Base-by-base conservation (phyloP, 345 rosid genomes). In the Hibiscus mutabilis region DNA sequence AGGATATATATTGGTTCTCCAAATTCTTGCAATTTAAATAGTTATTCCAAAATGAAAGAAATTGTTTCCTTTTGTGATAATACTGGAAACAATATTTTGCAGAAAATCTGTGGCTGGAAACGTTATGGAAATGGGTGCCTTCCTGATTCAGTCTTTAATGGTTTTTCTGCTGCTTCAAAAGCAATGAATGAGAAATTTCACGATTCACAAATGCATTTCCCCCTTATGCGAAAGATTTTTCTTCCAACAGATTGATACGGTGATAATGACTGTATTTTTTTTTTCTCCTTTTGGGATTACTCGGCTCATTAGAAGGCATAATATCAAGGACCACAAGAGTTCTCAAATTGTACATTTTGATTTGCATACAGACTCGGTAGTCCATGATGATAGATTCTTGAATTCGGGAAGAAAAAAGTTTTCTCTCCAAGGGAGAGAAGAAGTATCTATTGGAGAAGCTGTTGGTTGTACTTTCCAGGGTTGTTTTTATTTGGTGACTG, bases 401-500 rank as follows among this genome's bases (percentile, higher is more conserved):
- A 74, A 78, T 79, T 71, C 71, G 55, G 71, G 70, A 59, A 77
- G 73, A 44, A 82, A 79, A 60, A 60, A 66, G 10, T 61, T 21
- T 63, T 72, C 66, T 73, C 64, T 69, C 51, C 75, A 63, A 47
- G 88, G 85, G 62, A 82, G 77, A 69, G 73, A 82, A 77, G 88
- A 86, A 68, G 71, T 76, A 78, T 71, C 72, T 69, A 71, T 83
- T 76, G 92, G 79, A 76, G 90, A 86, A 77, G 89, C 88, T 74
- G 84, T 95, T 79, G 99, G 91, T 71, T 90, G 99, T 72, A 83
- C 80, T 74, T 95, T 87, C 83, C 96, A 89, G 78, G 97, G 97
- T 15, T 85, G 80, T 81, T 76, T 95, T 60, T 95, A 90, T 83
- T 70, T 95, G 83, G 97, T 95, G 74, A 92, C 93, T 73, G 75